phyloP scores from a whole-genome alignment of 768 basidiomycete species.

The Phaeotremella skinneri region DNA sequence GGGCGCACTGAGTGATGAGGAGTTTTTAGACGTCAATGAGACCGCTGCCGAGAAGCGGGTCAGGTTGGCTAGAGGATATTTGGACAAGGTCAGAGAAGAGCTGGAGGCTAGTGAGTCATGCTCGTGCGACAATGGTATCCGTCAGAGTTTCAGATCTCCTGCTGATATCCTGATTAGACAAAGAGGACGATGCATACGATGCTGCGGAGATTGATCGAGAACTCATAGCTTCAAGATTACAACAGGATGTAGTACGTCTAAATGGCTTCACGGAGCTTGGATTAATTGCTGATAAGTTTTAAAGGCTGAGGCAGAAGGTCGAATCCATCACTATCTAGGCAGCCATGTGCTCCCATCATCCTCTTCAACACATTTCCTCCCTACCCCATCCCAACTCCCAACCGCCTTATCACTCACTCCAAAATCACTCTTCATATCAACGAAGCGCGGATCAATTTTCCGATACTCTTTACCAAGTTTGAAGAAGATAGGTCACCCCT shows the following conservation, averaged over 20 bases:
- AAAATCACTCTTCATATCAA: constrained; percentile 75
- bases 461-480: constrained; percentile 42
- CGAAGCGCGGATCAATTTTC: constrained; percentile 86
- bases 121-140: too few species aligned
- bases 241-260: constrained; percentile 72
- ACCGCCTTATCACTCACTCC: constrained; percentile 78
- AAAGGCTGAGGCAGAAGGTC: constrained; percentile 42
- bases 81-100: constrained; percentile 76
- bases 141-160: neutral
- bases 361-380: constrained; percentile 54
- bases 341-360: constrained; percentile 9
- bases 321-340: constrained; percentile 39
- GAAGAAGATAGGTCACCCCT: constrained; percentile 39
- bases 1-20: constrained; percentile 65
- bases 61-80: constrained; percentile 82
- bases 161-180: neutral
- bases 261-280: neutral
- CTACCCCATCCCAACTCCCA: constrained; percentile 55
- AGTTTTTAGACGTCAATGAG: constrained; percentile 72
- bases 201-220: constrained; percentile 95
- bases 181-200: constrained; percentile 86
- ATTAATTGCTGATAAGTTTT: neutral
- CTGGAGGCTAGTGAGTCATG: constrained; percentile 57
- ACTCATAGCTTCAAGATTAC: constrained; percentile 81
- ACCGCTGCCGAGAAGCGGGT: constrained; percentile 91